Conservation (phyloP, 345 rosid genomes). For the Noccaea bulbosa region DNA sequence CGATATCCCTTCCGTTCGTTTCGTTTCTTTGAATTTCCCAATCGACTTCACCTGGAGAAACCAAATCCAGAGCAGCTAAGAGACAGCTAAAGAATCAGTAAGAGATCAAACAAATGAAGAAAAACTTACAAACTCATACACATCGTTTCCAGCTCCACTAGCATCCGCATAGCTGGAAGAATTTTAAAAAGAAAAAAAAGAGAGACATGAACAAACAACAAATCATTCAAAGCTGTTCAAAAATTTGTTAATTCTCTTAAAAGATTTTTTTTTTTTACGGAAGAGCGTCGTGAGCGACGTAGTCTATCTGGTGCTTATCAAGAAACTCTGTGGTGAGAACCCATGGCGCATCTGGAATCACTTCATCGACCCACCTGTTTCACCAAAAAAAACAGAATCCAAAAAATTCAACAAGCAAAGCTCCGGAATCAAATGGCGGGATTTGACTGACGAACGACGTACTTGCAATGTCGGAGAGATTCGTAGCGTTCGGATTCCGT, state of each 20-base stretch:
- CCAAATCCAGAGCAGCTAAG: neutral
- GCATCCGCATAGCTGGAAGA: conserved; percentile 65
- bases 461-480: conserved; percentile 76
- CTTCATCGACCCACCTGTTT: conserved; percentile 78
- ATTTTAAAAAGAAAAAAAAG: neutral
- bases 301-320: conserved; percentile 64
- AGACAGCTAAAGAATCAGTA: neutral
- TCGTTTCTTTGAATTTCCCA: conserved; percentile 70
- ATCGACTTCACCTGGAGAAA: conserved; percentile 52
- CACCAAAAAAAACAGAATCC: neutral
- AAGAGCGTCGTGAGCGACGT: conserved; percentile 71
- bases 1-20: conserved; percentile 74
- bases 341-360: conserved; percentile 82
- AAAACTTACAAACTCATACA: conserved; percentile 71
- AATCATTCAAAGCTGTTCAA: neutral
- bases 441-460: conserved; percentile 1
- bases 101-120: neutral
- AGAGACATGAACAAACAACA: neutral
- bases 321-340: conserved; percentile 65
- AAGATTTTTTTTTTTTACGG: conserved; percentile 58
- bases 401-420: neutral
- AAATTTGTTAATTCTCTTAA: neutral
- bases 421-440: neutral
- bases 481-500: conserved; percentile 67
- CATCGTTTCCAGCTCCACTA: conserved; percentile 76